Conservation (phyloP, 228 moss, liverwort and hornwort genomes). For the Sphagnum fallax region DNA sequence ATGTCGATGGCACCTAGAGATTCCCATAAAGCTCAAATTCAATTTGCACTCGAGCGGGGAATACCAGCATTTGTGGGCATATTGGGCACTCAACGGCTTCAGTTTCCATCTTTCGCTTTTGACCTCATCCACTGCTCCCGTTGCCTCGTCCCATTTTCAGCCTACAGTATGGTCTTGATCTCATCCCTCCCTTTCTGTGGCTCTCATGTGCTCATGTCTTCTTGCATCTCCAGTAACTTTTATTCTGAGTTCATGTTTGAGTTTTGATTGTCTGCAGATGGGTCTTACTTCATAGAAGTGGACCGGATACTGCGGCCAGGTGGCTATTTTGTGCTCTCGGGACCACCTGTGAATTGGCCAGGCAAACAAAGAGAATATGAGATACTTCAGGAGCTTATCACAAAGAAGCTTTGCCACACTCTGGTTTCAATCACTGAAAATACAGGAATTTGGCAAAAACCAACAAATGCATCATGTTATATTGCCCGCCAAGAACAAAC, state of each 20-base stretch:
- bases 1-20: slow-evolving; percentile 74
- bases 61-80: slow-evolving; percentile 69
- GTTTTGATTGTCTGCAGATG: slow-evolving; percentile 3
- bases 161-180: too few species aligned
- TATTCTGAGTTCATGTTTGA: too few species aligned
- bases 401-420: background rate
- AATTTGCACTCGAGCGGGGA: slow-evolving; percentile 78
- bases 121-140: slow-evolving; percentile 79
- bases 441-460: slow-evolving; percentile 1
- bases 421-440: background rate
- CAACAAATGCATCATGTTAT: background rate
- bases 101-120: slow-evolving; percentile 58
- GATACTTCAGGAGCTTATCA: background rate
- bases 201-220: too few species aligned
- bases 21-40: slow-evolving; percentile 56
- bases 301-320: slow-evolving; percentile 60
- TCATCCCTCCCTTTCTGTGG: too few species aligned
- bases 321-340: slow-evolving; percentile 54
- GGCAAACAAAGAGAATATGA: background rate
- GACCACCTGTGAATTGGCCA: background rate
- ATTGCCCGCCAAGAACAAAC: background rate
- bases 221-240: too few species aligned
- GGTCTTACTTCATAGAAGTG: slow-evolving; percentile 13
- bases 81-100: slow-evolving; percentile 63
- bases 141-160: slow-evolving; percentile 28